Evolutionary conservation across 495 filamentous ascomycete species (phyloP).

Genomic region (Chlorociboria aeruginascens): DNA sequence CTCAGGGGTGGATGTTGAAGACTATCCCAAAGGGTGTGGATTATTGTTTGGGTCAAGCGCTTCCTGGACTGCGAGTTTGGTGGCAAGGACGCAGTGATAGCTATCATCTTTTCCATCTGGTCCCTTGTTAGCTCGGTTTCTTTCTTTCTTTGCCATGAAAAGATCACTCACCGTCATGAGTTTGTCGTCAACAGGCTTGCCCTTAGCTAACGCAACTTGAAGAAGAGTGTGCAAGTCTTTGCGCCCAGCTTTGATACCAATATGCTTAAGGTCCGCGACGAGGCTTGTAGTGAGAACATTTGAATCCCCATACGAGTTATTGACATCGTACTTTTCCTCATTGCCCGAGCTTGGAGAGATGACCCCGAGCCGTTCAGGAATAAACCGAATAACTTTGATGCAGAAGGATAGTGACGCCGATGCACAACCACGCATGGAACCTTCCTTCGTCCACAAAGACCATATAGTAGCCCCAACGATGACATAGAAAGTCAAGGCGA

Average conservation of each 20-base stretch:
- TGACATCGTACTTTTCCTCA: too few relatives aligned
- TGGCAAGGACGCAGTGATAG: background rate
- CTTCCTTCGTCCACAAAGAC: too few relatives aligned
- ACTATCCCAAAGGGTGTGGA: conserved; percentile 57
- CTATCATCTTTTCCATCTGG: conserved; percentile 6
- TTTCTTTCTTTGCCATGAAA: too few relatives aligned
- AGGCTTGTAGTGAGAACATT: conserved; percentile 1
- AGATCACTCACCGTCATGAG: conserved; percentile 21
- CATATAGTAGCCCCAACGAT: too few relatives aligned
- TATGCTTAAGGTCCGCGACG: background rate
- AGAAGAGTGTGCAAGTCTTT: conserved; percentile 17
- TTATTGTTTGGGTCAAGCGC: conserved; percentile 8
- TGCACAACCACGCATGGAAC: too few relatives aligned
- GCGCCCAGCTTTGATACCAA: conserved; percentile 1
- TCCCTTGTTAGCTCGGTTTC: background rate
- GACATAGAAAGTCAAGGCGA: too few relatives aligned
- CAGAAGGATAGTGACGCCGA: too few relatives aligned
- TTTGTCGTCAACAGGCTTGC: conserved; percentile 23
- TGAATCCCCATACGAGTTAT: background rate
- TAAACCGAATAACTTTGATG: too few relatives aligned
- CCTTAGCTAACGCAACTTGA: conserved; percentile 17
- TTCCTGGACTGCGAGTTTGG: background rate
- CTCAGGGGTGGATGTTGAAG: conserved; percentile 38
- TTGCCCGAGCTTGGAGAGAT: too few relatives aligned
- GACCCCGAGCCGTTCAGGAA: too few relatives aligned